Conservation (phyloP, 2,329 filamentous ascomycete genomes). For the Fusarium pseudograminearum region DNA sequence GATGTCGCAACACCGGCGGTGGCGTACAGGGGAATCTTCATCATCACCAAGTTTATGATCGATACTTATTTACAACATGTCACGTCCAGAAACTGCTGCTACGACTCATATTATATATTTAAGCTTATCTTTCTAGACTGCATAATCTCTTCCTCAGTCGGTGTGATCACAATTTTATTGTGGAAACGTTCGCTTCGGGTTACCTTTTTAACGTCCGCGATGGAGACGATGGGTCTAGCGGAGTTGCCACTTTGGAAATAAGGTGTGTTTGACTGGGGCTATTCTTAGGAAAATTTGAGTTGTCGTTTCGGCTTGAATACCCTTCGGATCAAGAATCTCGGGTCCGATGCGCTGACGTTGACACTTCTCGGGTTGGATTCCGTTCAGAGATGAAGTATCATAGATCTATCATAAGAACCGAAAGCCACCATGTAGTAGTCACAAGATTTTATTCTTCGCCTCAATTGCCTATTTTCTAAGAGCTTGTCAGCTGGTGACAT, state of each 20-base stretch:
- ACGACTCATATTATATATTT: neutral
- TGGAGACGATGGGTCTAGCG: slow-evolving; percentile 27
- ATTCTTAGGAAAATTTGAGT: neutral
- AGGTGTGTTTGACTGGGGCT: slow-evolving; percentile 9
- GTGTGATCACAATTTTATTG: slow-evolving; percentile 41
- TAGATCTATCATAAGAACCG: neutral
- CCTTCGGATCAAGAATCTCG: neutral
- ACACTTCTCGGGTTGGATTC: neutral
- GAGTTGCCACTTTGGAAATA: slow-evolving; percentile 27
- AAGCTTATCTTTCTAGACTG: slow-evolving; percentile 12
- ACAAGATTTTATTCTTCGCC: too few relatives aligned
- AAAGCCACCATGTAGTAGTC: too few relatives aligned
- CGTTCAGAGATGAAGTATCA: neutral
- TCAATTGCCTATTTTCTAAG: neutral
- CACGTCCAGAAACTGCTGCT: too few relatives aligned
- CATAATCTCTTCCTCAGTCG: slow-evolving; percentile 22
- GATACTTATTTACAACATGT: too few relatives aligned
- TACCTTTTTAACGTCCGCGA: slow-evolving; percentile 21
- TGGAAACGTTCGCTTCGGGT: slow-evolving; percentile 33
- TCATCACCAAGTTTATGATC: neutral
- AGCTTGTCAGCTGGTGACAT: neutral
- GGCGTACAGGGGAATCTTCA: slow-evolving; percentile 47
- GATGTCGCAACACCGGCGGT: slow-evolving; percentile 49
- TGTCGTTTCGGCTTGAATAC: neutral
- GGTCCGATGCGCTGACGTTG: neutral